Evolutionary conservation across 306 rosid genomes (phyloP).

Genomic region (Medicago lupulina): DNA sequence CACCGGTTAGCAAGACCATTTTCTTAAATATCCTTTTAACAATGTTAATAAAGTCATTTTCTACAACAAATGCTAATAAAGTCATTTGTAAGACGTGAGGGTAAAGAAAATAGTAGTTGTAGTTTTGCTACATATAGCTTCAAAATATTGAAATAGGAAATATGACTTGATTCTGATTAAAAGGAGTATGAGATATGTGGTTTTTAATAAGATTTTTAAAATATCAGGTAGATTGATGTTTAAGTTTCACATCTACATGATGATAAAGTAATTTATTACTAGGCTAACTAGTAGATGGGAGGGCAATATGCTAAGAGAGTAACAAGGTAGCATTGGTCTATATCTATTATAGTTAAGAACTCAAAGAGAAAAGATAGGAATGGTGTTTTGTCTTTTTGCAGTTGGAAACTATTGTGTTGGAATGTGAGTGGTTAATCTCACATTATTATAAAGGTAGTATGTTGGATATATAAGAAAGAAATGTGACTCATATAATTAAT

Average conservation of each 20-base stretch:
- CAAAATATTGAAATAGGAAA: not conserved
- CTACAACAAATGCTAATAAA: not conserved
- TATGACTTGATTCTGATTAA: not conserved
- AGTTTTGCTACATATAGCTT: not conserved
- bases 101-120: not conserved
- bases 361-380: no score
- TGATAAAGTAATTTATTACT: not conserved
- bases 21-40: no score
- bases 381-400: no score
- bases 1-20: no score
- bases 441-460: no score
- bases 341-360: not conserved
- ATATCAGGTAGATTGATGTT: not conserved
- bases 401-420: no score
- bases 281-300: not conserved
- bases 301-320: not conserved
- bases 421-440: no score
- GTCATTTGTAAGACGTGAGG: not conserved
- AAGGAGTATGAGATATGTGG: not conserved
- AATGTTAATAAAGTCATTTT: not conserved
- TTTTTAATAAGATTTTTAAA: not conserved
- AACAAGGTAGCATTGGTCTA: not conserved
- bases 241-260: no score
- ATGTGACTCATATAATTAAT: no score
- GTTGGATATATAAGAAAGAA: no score